phyloP scores from a whole-genome alignment of 1,139 yeast genomes.

The Magnusiomyces clavatus region DNA sequence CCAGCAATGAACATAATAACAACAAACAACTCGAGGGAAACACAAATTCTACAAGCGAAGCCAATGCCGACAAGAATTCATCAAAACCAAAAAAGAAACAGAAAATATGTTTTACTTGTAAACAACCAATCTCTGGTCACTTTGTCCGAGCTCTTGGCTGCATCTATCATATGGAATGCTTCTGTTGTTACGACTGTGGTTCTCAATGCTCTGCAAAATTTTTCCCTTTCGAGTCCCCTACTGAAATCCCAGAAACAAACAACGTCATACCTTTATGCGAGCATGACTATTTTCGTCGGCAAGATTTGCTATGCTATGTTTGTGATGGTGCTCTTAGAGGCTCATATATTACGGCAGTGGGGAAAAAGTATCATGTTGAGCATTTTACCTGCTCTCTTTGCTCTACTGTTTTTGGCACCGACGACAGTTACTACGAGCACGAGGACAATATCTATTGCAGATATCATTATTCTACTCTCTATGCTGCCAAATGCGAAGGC shows the following conservation, averaged over 20 bases:
- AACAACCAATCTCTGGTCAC: conserved; percentile 63
- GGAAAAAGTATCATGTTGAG: conserved; percentile 86
- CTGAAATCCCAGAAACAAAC: conserved; percentile 27
- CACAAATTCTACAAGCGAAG: not conserved
- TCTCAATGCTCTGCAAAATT: conserved; percentile 65
- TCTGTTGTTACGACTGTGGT: conserved; percentile 76
- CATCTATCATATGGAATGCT: conserved; percentile 82
- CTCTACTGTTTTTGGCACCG: conserved; percentile 78
- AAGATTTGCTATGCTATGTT: conserved; percentile 72
- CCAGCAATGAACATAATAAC: too few species aligned
- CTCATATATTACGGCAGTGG: conserved; percentile 88
- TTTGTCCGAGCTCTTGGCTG: conserved; percentile 76
- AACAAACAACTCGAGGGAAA: not conserved
- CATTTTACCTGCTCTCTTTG: conserved; percentile 93
- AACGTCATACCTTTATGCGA: conserved; percentile 80
- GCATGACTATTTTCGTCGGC: conserved; percentile 79
- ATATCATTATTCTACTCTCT: conserved; percentile 75
- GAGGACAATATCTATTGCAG: conserved; percentile 80
- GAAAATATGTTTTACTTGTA: conserved; percentile 53
- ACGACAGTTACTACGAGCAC: conserved; percentile 90
- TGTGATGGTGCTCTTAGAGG: conserved; percentile 87
- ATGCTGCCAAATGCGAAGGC: conserved; percentile 90
- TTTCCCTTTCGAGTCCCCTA: conserved; percentile 43
- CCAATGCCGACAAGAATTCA: not conserved
- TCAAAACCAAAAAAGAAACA: conserved; percentile 13